Conservation (phyloP, 306 rosid species). For the Prunus dulcis region DNA sequence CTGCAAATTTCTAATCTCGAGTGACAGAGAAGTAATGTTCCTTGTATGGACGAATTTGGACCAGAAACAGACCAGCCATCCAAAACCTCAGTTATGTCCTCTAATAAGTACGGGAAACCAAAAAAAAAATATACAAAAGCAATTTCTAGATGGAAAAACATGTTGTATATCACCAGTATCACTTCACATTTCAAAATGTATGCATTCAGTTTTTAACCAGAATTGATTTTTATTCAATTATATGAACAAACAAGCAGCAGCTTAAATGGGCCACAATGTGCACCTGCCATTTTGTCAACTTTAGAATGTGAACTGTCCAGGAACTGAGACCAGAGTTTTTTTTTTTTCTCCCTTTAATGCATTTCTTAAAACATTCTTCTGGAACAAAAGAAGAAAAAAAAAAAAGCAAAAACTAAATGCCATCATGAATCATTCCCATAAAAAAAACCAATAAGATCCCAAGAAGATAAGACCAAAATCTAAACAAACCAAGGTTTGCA, state of each 20-base stretch:
- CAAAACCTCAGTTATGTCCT: not conserved
- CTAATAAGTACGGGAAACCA: not conserved
- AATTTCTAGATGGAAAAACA: not conserved
- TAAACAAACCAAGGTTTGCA: constrained; percentile 56
- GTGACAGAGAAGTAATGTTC: not conserved
- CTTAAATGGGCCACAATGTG: not conserved
- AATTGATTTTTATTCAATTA: not conserved
- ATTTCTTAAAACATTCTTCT: constrained; percentile 7
- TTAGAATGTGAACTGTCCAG: not conserved
- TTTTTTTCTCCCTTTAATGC: not conserved
- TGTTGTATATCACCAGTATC: not conserved
- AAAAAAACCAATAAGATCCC: not conserved
- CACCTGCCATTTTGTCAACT: constrained; percentile 2
- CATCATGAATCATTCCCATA: not conserved
- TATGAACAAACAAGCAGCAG: not conserved
- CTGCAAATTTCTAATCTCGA: not conserved
- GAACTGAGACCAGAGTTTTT: not conserved
- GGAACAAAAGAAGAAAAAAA: not conserved
- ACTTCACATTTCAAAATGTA: not conserved
- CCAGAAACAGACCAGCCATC: not conserved
- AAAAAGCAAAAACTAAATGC: not conserved
- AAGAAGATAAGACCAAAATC: constrained; percentile 5
- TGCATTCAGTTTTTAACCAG: not conserved
- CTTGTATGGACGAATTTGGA: not conserved
- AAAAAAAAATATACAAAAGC: not conserved